Conservation (phyloP, 1,284 basidiomycete genomes). For the Butyriboletus appendiculatus region DNA sequence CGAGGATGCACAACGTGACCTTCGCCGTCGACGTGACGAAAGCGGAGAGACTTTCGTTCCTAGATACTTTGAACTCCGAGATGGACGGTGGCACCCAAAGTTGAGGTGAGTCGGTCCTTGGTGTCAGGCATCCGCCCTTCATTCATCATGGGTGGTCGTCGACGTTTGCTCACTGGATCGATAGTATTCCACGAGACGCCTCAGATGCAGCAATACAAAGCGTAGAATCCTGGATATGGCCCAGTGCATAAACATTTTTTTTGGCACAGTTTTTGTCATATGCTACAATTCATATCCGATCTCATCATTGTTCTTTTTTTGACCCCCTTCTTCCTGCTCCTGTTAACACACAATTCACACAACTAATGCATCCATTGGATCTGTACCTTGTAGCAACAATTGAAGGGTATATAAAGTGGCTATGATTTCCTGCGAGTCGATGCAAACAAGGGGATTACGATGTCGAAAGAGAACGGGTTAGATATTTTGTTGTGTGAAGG, state of each 20-base stretch:
- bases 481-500: constrained; percentile 8
- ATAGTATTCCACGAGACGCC: constrained; percentile 70
- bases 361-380: constrained; percentile 43
- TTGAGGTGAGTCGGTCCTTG: constrained; percentile 53
- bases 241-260: constrained; percentile 24
- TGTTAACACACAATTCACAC: constrained; percentile 22
- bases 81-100: constrained; percentile 82
- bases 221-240: constrained; percentile 67
- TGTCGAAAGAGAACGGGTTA: constrained; percentile 1
- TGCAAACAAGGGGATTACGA: constrained; percentile 16
- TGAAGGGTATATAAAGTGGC: constrained; percentile 39
- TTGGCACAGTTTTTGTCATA: not conserved
- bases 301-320: constrained; percentile 4
- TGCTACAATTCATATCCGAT: constrained; percentile 22
- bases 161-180: too few relatives aligned
- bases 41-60: constrained; percentile 63
- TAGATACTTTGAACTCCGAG: constrained; percentile 80
- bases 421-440: constrained; percentile 26
- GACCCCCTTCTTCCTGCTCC: constrained; percentile 4
- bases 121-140: too few relatives aligned
- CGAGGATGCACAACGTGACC: constrained; percentile 90
- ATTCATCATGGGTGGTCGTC: too few relatives aligned
- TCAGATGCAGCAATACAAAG: constrained; percentile 55
- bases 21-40: constrained; percentile 78
- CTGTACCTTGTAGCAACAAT: constrained; percentile 47